Base-by-base conservation (phyloP, 495 filamentous ascomycete species). In the Cladorrhinum samala region DNA sequence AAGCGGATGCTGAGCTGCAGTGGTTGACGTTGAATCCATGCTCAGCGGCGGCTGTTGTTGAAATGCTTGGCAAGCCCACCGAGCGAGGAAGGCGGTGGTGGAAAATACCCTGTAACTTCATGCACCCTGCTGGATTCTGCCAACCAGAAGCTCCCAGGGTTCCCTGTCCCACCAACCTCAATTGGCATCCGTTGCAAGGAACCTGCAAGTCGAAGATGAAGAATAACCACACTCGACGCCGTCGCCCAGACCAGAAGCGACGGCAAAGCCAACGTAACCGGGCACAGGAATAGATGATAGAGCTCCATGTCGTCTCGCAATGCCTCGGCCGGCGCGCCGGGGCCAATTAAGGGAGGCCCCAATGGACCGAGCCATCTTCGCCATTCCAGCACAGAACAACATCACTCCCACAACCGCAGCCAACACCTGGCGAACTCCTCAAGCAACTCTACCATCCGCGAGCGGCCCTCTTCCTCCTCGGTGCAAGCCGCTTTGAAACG, bases 331-430 rank as follows among this genome's bases (percentile, higher is more conserved):
- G 63, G 66, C 48, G 61, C 56, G 59, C 63, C 70, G 23, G 67
- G 72, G 30, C 47, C 53, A 19, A 44, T 41, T 20, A 73, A 63
- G 61, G 59, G 23, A 9, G 11, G 65, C 18, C 55, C 67, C 37
- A 69, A 63, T 45, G 69, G 69, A 69, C 66, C 72, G 9, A 64
- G 64, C 51, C 72, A 75, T 57, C 61, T 76, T 51, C 70, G 72
- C 49, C 69, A 75, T 47, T 67, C 72, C 62, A 72, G 68, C 61
- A 67, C 27, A 6, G 27, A 33, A 33, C 27, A 33, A 6, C 27
- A 33, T 14, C 13, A 14, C 39, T 6, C 39, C 24, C 45, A 4
- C 45, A 47, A 7, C 30, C 45, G 5, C 45, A 25, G 43, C 8
- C 11, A 25, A 14, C 24, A 47, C 45, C 25, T n/a, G n/a, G n/a